phyloP scores from a whole-genome alignment of 1,284 basidiomycete genomes.

The Rhodotorula sp. region DNA sequence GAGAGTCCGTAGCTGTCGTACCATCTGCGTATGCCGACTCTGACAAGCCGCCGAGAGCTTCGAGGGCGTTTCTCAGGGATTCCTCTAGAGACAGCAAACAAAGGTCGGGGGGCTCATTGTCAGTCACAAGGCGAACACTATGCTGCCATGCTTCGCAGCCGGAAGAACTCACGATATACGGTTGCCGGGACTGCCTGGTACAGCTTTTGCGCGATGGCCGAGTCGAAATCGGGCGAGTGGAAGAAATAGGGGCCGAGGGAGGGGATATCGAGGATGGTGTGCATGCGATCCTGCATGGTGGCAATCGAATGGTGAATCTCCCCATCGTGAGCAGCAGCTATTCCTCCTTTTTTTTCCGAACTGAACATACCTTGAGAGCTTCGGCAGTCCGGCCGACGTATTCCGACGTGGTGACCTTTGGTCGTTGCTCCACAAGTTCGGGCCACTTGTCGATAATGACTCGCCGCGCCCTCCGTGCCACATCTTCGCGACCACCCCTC shows the following conservation, averaged over 20 bases:
- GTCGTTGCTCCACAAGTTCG: background rate
- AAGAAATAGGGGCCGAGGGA: slow-evolving; percentile 72
- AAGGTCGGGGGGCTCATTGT: slow-evolving; percentile 6
- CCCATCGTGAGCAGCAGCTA: too few species aligned
- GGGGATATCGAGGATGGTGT: slow-evolving; percentile 67
- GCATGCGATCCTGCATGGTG: slow-evolving; percentile 63
- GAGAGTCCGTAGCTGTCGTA: slow-evolving; percentile 44
- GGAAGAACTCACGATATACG: slow-evolving; percentile 52
- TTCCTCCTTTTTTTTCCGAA: background rate
- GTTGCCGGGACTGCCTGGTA: slow-evolving; percentile 53
- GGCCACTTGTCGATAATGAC: slow-evolving; percentile 21
- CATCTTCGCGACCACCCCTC: slow-evolving; percentile 14
- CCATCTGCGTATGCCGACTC: slow-evolving; percentile 30
- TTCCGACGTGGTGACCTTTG: background rate
- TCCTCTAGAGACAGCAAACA: slow-evolving; percentile 14
- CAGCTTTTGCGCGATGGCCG: slow-evolving; percentile 61
- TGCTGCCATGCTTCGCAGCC: slow-evolving; percentile 38
- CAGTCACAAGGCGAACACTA: background rate
- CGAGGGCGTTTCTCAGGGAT: slow-evolving; percentile 24
- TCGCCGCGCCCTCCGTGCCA: slow-evolving; percentile 23
- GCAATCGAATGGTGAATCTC: too few species aligned
- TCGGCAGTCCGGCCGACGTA: slow-evolving; percentile 22
- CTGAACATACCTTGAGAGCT: slow-evolving; percentile 24
- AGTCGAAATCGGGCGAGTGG: slow-evolving; percentile 61
- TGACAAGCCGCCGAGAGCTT: slow-evolving; percentile 19